Base-by-base conservation (phyloP, 495 filamentous ascomycete species). In the Cenococcum geophilum region DNA sequence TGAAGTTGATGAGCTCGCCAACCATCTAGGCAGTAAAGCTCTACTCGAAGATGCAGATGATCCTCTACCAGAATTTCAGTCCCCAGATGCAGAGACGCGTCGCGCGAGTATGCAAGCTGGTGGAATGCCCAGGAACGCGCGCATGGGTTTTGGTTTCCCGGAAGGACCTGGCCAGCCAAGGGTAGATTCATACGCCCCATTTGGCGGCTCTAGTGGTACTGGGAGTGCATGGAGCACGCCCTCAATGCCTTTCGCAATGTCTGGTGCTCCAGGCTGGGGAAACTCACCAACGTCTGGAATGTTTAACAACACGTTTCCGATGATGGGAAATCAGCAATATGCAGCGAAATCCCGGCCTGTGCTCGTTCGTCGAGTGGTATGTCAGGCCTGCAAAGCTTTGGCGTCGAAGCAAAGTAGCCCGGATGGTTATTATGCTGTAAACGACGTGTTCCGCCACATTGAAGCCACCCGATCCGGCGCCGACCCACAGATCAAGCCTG, bases 11-110 rank as follows among this genome's bases (percentile, higher is more conserved):
- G 83, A 91, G 56, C 76, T 95, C 49, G 88, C 83, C 58, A 80
- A 84, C 53, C 89, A 92, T 70, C 80, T 98, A n/a, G 95, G 93
- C 10, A 96, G 92, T 74, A 91, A 87, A 71, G 92, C 92, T 9
- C 77, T 98, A n/a, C 78, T 97, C 40, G 92, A 95, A 66, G 91
- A 95, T 69, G 81, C 78, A 18, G 84, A 90, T 60, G 80, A 79
- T 52, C 74, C 79, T 52, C 34, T 64, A 18, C 53, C 45, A 6
- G 61, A 23, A 72, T 78, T 52, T 65, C 77, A 18, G 73, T 76
- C 11, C 74, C 74, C 37, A 49, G n/a, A 68, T 72, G 53, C 42
- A 3, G 62, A 68, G 20, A 36, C 64, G 37, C 55, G 76, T 53
- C 67, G 63, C 35, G 60, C 59, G 51, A 76, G 72, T 57, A 59